A percentile compares a stretch with the other conserved stretches of the same genome.
Conservation (phyloP, 169 alveolate species). For the Babesia divergens region DNA sequence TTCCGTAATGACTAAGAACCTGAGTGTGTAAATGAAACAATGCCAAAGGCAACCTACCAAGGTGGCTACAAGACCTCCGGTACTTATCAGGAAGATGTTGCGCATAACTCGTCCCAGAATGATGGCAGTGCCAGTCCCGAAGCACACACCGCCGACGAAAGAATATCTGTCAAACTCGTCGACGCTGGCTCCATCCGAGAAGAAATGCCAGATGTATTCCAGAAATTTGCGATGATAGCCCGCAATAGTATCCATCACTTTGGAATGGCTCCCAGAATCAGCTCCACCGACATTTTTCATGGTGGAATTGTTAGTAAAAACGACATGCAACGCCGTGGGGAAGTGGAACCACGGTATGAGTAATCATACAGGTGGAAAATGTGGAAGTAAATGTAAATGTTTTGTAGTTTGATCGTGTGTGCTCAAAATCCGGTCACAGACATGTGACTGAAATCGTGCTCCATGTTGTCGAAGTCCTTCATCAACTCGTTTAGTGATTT, state of each 20-base stretch:
- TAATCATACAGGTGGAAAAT: too few species aligned
- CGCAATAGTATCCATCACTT: neutral
- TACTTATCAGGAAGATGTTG: constrained; percentile 9
- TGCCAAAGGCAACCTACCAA: constrained; percentile 30
- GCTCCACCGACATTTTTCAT: neutral
- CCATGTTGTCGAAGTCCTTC: constrained; percentile 42
- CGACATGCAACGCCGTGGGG: neutral
- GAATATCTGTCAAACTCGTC: constrained; percentile 34
- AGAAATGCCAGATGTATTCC: neutral
- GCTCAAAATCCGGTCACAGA: constrained; percentile 45
- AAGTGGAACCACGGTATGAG: neutral
- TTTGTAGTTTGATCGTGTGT: neutral
- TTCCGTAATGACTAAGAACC: constrained; percentile 23
- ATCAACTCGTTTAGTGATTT: constrained; percentile 36
- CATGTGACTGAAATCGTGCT: constrained; percentile 62
- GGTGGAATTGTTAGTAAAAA: neutral
- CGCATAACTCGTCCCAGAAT: constrained; percentile 24
- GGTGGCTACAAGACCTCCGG: constrained; percentile 33
- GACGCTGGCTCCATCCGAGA: neutral
- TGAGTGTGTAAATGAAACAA: neutral
- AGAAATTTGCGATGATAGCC: neutral
- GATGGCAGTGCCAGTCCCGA: constrained; percentile 46
- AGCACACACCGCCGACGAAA: constrained; percentile 55
- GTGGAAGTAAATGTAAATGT: too few species aligned
- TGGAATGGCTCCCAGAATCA: neutral